Base-by-base conservation (phyloP, 2,329 filamentous ascomycete genomes). In the Aspergillus puulaauensis region DNA sequence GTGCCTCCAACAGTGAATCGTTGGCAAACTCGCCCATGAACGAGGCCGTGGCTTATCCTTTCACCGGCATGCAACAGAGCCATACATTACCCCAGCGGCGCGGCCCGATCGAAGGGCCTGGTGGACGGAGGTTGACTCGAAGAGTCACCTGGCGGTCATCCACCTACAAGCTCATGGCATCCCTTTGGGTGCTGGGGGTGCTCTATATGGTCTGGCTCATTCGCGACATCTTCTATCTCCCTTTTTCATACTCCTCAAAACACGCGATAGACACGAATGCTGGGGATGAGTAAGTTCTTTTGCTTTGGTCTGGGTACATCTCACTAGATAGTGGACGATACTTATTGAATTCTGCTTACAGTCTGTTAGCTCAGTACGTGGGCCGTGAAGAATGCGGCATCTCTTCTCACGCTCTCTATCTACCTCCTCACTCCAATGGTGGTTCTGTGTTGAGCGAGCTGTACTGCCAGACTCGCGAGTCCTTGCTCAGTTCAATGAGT, bases 61-160 rank as follows among this genome's bases (percentile, higher is more conserved):
- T 68, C 58, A 65, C 65, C 60, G 61, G 62, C 54, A 64, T 63
- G 56, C 64, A 69, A 41, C 62, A 65, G 52, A 58, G 61, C 35
- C 57, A 62, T 51, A 58, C 59, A 27, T 60, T 58, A 50, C 64
- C 63, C 41, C 69, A 61, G 54, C 72, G 69, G 49, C 68, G 72
- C 43, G 73, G 72, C 9, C 73, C 73, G 45, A 75, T 76, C 61
- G 73, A 75, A 60, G 73, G 72, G n/a, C 74, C 74, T 35, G 67
- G 72, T 64, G 74, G 74, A 58, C 71, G 73, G 41, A 68, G 72
- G 50, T 63, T 76, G 40, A 73, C 73, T 59, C 73, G 74, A 33
- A 68, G 74, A 60, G 73, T 76, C 62, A 76, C 73, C 62, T 76
- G 74, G 74, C 73, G 74, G 37, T 76, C 74, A 12, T 75, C 73